Evolutionary conservation across 2,329 filamentous ascomycete species (phyloP).

Genomic region (Dactylellina sp.): DNA sequence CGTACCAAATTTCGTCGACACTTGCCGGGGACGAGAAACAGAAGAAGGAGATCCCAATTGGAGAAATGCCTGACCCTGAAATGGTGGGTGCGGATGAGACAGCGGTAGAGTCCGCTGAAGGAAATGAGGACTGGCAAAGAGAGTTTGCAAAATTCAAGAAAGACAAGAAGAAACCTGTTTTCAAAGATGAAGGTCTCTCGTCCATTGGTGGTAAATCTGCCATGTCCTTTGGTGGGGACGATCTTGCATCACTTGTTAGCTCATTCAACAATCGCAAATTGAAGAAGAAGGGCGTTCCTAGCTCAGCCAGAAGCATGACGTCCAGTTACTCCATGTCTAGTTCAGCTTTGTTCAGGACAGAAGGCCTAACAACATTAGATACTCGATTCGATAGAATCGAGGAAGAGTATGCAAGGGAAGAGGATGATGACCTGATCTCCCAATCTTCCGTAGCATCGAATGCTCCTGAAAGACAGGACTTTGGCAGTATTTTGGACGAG

Average conservation of each 20-base stretch:
- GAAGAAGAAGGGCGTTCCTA: conserved; percentile 84
- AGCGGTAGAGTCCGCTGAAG: conserved; percentile 68
- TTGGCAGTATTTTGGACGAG: conserved; percentile 91
- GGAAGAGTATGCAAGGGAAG: conserved; percentile 74
- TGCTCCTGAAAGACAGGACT: conserved; percentile 72
- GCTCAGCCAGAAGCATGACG: conserved; percentile 79
- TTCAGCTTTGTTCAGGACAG: conserved; percentile 85
- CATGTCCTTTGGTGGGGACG: conserved; percentile 69
- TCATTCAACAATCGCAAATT: conserved; percentile 52
- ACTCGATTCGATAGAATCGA: conserved; percentile 90
- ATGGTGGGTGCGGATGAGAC: conserved; percentile 66
- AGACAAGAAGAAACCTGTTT: conserved; percentile 69
- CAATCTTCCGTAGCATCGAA: conserved; percentile 33
- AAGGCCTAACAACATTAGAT: conserved; percentile 85
- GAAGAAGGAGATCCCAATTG: conserved; percentile 64
- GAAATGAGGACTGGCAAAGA: conserved; percentile 85
- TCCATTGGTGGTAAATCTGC: conserved; percentile 60
- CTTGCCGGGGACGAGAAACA: conserved; percentile 63
- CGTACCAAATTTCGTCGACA: conserved; percentile 69
- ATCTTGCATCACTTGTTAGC: conserved; percentile 65
- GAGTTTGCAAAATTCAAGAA: conserved; percentile 96
- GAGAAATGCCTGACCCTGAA: conserved; percentile 63
- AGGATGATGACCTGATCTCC: conserved; percentile 66
- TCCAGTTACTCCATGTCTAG: conserved; percentile 93
- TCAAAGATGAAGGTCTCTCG: conserved; percentile 47